Percentiles rank a stretch among this genome's conserved stretches.
Conservation (phyloP, 192 early-diverging fungal species). For the Oehlia diaphana region DNA sequence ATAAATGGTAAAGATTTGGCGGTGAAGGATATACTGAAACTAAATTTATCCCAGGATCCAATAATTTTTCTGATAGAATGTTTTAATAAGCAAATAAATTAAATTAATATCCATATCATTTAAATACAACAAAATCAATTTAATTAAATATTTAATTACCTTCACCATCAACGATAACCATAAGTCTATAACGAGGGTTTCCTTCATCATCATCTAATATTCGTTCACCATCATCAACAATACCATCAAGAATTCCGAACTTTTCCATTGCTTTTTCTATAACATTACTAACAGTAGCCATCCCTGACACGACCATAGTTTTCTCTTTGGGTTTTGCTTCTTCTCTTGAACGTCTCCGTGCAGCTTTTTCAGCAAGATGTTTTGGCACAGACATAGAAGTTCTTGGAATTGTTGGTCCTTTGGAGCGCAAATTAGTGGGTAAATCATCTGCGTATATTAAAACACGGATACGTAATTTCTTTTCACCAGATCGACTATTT, state of each 20-base stretch:
- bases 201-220: conserved; percentile 14
- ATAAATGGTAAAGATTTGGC: conserved; percentile 16
- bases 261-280: conserved; percentile 49
- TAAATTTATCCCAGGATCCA: not conserved
- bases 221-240: conserved; percentile 41
- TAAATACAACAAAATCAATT: not conserved
- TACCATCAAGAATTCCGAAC: conserved; percentile 48
- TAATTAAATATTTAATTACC: not conserved
- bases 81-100: not conserved
- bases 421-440: not conserved
- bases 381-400: conserved; percentile 31
- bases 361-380: conserved; percentile 30
- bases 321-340: conserved; percentile 31
- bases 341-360: conserved; percentile 25
- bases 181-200: conserved; percentile 20
- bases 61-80: conserved; percentile 9
- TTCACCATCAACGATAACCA: conserved; percentile 22
- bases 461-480: conserved; percentile 19
- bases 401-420: conserved; percentile 2
- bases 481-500: conserved; percentile 15
- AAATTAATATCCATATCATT: not conserved
- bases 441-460: conserved; percentile 28
- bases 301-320: not conserved
- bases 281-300: conserved; percentile 45
- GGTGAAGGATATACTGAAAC: conserved; percentile 1